A percentile compares a stretch with the other conserved stretches of the same genome.
Evolutionary conservation across 2,329 filamentous ascomycete species (phyloP).

Genomic region (Ceratocystis cubensis): DNA sequence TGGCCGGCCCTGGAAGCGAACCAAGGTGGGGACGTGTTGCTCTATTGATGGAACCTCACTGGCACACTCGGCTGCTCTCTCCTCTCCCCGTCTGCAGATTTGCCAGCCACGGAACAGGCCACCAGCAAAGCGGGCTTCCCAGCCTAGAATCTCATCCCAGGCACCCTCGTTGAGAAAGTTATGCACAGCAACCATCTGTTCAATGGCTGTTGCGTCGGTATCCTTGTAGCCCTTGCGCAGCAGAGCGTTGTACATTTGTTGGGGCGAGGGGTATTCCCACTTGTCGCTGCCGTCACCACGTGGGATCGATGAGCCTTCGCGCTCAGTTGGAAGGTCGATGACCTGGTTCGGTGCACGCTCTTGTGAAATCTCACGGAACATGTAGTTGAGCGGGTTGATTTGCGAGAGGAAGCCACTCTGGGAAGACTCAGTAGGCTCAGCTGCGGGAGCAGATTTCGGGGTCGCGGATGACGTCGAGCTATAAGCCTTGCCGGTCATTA

Average conservation of each 20-base stretch:
- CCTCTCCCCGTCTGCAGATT: slow-evolving; percentile 61
- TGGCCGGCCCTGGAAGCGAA: slow-evolving; percentile 81
- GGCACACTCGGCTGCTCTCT: slow-evolving; percentile 34
- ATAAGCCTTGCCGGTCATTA: slow-evolving; percentile 29
- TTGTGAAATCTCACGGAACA: slow-evolving; percentile 81
- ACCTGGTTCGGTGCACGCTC: slow-evolving; percentile 60
- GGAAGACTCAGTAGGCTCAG: slow-evolving; percentile 30
- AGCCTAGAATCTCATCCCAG: slow-evolving; percentile 87
- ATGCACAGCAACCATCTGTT: slow-evolving; percentile 94
- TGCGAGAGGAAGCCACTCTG: slow-evolving; percentile 39
- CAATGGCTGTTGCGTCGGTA: slow-evolving; percentile 83
- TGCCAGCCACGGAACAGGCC: slow-evolving; percentile 63
- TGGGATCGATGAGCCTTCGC: slow-evolving; percentile 85
- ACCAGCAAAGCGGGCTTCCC: slow-evolving; percentile 73
- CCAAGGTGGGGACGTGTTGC: slow-evolving; percentile 53
- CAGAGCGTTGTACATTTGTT: slow-evolving; percentile 99
- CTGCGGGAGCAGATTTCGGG: slow-evolving; percentile 35
- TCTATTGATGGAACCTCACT: slow-evolving; percentile 30
- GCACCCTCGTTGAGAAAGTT: slow-evolving; percentile 97
- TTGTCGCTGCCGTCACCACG: slow-evolving; percentile 63
- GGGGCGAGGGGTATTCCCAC: slow-evolving; percentile 96
- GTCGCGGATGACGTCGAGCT: slow-evolving; percentile 24
- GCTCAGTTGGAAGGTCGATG: slow-evolving; percentile 59
- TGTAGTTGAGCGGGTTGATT: slow-evolving; percentile 73
- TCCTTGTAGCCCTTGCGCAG: slow-evolving; percentile 91